These are phyloP conservation scores for Fusarium pseudograminearum DNA, from an alignment of 2,329 filamentous ascomycete genomes.

Conservation along the genomic window DNA sequence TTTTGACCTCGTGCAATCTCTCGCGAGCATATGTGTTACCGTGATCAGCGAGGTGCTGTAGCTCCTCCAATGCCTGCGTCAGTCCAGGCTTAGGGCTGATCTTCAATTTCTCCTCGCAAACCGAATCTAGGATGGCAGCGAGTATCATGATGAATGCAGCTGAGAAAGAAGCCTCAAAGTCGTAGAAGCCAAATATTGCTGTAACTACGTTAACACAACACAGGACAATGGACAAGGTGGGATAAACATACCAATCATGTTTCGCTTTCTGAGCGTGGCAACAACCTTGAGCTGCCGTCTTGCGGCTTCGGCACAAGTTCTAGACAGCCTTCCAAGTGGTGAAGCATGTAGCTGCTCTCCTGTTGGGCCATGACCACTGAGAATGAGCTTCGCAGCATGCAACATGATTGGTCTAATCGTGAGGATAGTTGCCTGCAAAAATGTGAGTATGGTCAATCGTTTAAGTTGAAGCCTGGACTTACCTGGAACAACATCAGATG, in stretches of 20 bases:
- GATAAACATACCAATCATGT: constrained; percentile 45
- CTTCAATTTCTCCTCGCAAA: constrained; percentile 43
- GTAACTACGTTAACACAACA: background rate
- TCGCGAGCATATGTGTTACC: constrained; percentile 47
- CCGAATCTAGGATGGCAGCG: constrained; percentile 44
- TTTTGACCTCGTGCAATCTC: constrained; percentile 44
- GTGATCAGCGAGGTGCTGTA: constrained; percentile 47
- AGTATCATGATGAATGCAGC: constrained; percentile 48
- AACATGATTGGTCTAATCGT: constrained; percentile 49
- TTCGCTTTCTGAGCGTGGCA: constrained; percentile 46
- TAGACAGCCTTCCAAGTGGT: constrained; percentile 45
- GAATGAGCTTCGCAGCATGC: constrained; percentile 47
- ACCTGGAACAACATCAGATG: constrained; percentile 53
- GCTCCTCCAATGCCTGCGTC: constrained; percentile 45
- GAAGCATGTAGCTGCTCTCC: constrained; percentile 43
- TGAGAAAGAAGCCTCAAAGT: constrained; percentile 47
- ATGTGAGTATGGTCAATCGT: background rate
- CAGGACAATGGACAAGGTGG: accelerated
- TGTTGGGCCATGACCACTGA: constrained; percentile 42
- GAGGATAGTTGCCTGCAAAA: constrained; percentile 47
- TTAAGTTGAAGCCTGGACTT: background rate
- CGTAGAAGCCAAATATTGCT: constrained; percentile 47
- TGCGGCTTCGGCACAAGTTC: constrained; percentile 49
- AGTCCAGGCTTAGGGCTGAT: constrained; percentile 46
- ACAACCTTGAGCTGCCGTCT: constrained; percentile 47